Evolutionary conservation across 1,284 basidiomycete species (phyloP), one percentile per base, ranked within the genome.

Genomic region (Boletus holoroseus): DNA sequence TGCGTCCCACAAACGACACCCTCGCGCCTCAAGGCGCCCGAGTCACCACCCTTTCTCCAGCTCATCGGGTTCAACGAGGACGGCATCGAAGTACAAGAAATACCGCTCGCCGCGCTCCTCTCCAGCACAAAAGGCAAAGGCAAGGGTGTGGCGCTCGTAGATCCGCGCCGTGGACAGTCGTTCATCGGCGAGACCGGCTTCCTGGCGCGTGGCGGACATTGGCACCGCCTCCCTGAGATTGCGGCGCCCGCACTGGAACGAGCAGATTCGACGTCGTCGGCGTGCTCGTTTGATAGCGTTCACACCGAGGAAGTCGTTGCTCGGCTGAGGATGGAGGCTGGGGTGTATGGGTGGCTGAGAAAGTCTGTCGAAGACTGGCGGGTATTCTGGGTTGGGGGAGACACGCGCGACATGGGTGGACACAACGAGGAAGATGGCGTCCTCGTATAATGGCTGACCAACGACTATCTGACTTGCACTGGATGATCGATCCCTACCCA

Each of bases 301-400:
- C 79, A 77, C 26, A 74, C 80, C 1, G 74, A 78, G 18, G 81
- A 80, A 34, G 56, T 78, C 20, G 53, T 65, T 7, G 71, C 68
- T 30, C 67, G 68, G 57, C 60, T 81, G 59, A 74, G 73, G 55
- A 68, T 66, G 16, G 78, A 82, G 49, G 74, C 82, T 51, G 87
- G 87, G 7, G 66, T 85, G 8, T 90, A 90, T 62, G 86, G 76
- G 0, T 88, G 85, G 84, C 76, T 80, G 66, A 70, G 79, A 55
- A 86, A 82, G 62, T 86, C 81, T 12, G 53, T 73, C 5, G 77
- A 81, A 50, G 87, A 90, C 61, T 90, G 81, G 76, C 71, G 88
- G 24, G 76, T 90, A 13, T 81, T 90, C 61, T 90, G 88, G 88
- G 68, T 89, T 7, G 87, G 87, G 0, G 86, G 85, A 5, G 63